Evolutionary conservation across 2,329 filamentous ascomycete species (phyloP), one percentile per base, ranked within the genome.

Genomic region (Aspergillus sp.): DNA sequence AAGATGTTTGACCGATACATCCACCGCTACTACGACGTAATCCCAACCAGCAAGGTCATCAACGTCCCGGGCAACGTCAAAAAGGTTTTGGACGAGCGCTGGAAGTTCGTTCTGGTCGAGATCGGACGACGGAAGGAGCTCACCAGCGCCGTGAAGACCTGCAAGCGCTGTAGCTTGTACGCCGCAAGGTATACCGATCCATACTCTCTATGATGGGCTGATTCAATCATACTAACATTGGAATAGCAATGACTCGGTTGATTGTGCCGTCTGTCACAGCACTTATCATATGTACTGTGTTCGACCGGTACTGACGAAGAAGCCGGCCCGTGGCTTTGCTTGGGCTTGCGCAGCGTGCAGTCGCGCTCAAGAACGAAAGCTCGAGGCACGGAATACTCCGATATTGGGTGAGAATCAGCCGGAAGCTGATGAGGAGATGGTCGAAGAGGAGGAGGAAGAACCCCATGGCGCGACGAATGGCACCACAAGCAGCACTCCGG

Each of bases 211-310:
- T 32, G 36, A 49, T 30, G 48, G 23, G 5, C 30, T 39, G 43
- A 52, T 54, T 8, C 13, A 48, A 23, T 9, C 25, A 21, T 19
- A 45, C 49, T 62, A 51, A 75, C 67, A 3, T 12, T 69, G 55
- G 59, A 52, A 10, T 72, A 96, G 91, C 71, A 90, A 91, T 75
- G 92, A 98, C 79, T 98, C 95, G 41, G 95, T 98, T 23, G 94
- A 98, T 76, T 99, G 95, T 76, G 95, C 94, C 48, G 92, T 97
- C 58, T 99, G 95, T 77, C 87, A 89, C 73, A 89, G 92, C 75
- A 98, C 94, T 13, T 99, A 97, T 79, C 95, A 99, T 80, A 98
- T 99, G 94, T 91, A 93, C 71, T 99, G 95, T 76, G 95, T 99
- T 59, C 89, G 90, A 63, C 95, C 95, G 43, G 92, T 93, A 39